phyloP scores from a whole-genome alignment of 2,329 filamentous ascomycete species.

The Bipolaris victoriae region DNA sequence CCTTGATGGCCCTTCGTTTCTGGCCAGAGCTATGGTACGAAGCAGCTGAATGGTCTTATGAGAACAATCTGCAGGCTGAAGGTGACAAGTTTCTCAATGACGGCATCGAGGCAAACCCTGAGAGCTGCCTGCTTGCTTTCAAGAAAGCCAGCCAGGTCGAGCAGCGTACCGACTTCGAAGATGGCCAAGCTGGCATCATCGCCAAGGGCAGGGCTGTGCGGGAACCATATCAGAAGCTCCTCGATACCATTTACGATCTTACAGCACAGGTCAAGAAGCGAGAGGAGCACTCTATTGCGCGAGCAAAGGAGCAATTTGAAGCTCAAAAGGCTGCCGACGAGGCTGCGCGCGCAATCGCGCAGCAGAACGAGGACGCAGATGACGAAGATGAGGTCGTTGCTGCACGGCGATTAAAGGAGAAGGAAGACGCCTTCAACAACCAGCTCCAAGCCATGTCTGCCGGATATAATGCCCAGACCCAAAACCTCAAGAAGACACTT shows the following conservation, averaged over 20 bases:
- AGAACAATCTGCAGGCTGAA: conserved; percentile 72
- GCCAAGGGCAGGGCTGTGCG: conserved; percentile 75
- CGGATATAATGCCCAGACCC: conserved; percentile 73
- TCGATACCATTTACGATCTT: conserved; percentile 87
- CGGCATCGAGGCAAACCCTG: conserved; percentile 87
- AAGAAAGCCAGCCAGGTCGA: conserved; percentile 90
- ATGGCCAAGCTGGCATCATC: conserved; percentile 71
- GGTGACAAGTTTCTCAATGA: conserved; percentile 81
- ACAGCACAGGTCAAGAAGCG: conserved; percentile 72
- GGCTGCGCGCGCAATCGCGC: conserved; percentile 46
- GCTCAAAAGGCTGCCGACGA: conserved; percentile 53
- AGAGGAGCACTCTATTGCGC: conserved; percentile 66
- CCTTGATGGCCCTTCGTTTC: conserved; percentile 89
- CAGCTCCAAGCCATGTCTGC: conserved; percentile 66
- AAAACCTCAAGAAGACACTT: conserved; percentile 80
- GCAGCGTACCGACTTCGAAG: conserved; percentile 74
- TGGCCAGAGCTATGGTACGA: conserved; percentile 97
- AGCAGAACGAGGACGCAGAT: conserved; percentile 55
- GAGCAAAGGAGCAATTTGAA: conserved; percentile 62
- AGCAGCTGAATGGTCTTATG: conserved; percentile 89
- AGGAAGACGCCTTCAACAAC: conserved; percentile 59
- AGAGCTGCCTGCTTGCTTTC: conserved; percentile 88
- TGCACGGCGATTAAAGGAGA: conserved; percentile 48
- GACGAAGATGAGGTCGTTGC: conserved; percentile 60
- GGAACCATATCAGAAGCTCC: conserved; percentile 80